A percentile compares a stretch with the other conserved stretches of the same genome.
Evolutionary conservation across 2,329 filamentous ascomycete genomes (phyloP).

Genomic region (Fusarium torreyae): DNA sequence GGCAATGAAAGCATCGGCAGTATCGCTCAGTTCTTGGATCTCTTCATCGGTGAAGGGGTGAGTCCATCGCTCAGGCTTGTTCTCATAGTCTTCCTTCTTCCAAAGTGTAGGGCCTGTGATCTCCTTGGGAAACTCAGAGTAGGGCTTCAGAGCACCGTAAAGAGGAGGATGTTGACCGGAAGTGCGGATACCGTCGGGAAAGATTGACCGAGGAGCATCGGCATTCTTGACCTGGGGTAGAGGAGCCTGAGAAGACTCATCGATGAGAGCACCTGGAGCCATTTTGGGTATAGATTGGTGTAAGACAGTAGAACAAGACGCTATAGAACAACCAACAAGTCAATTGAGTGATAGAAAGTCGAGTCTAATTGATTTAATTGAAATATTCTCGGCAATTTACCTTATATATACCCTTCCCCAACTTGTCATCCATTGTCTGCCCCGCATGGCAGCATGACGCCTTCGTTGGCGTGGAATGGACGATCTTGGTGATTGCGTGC

Average conservation of each 20-base stretch:
- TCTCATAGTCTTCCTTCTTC: conserved; percentile 75
- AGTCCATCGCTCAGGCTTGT: conserved; percentile 79
- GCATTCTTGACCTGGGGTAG: conserved; percentile 45
- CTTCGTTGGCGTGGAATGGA: conserved; percentile 34
- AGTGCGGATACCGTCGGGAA: conserved; percentile 66
- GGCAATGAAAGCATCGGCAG: conserved; percentile 78
- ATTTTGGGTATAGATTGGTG: conserved; percentile 19
- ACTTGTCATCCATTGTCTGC: conserved; percentile 33
- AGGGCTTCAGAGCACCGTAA: conserved; percentile 74
- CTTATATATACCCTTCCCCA: conserved; percentile 31
- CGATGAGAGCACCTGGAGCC: conserved; percentile 48
- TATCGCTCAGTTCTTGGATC: conserved; percentile 74
- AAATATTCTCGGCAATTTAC: background rate
- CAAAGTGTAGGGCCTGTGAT: conserved; percentile 83
- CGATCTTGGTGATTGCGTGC: conserved; percentile 47
- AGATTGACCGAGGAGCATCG: conserved; percentile 52
- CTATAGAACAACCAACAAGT: background rate
- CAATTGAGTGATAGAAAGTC: too few species aligned
- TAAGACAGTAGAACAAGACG: background rate
- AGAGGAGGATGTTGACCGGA: conserved; percentile 82
- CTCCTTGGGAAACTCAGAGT: conserved; percentile 78
- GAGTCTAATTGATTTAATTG: conserved; percentile 17
- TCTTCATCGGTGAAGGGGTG: conserved; percentile 79
- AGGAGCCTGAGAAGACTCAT: conserved; percentile 33
- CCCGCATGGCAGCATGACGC: conserved; percentile 45